Evolutionary conservation across 2,329 filamentous ascomycete genomes (phyloP).

Genomic region (Aspergillus calidoustus): DNA sequence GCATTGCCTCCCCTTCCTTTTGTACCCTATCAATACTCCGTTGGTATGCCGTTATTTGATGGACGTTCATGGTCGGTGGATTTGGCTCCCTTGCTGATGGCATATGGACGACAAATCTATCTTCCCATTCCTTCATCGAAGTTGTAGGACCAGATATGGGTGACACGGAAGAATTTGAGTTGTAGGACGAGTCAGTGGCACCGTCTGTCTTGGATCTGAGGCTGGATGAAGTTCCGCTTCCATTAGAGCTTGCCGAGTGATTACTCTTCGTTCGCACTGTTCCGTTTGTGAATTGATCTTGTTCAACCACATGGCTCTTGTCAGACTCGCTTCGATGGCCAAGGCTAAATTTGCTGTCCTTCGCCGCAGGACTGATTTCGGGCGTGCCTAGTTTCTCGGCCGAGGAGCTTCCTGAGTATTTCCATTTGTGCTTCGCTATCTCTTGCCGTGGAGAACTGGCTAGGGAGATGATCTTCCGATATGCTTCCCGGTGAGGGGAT

Average conservation of each 20-base stretch:
- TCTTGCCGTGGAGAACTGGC: slow-evolving; percentile 29
- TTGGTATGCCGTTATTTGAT: slow-evolving; percentile 47
- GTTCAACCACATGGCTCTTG: slow-evolving; percentile 24
- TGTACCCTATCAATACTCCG: slow-evolving; percentile 40
- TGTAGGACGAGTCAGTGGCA: slow-evolving; percentile 31
- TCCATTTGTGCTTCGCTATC: slow-evolving; percentile 27
- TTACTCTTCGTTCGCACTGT: slow-evolving; percentile 43
- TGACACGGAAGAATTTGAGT: slow-evolving; percentile 36
- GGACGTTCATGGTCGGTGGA: slow-evolving; percentile 44
- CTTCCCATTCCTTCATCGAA: slow-evolving; percentile 43
- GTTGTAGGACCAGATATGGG: slow-evolving; percentile 36
- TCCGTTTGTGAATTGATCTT: slow-evolving; percentile 17
- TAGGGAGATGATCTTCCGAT: slow-evolving; percentile 28
- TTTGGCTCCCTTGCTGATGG: slow-evolving; percentile 48
- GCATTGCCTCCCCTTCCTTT: slow-evolving; percentile 35
- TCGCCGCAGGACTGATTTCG: slow-evolving; percentile 43
- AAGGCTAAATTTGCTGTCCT: slow-evolving; percentile 42
- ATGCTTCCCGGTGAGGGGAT: slow-evolving; percentile 24
- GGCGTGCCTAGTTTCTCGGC: slow-evolving; percentile 18
- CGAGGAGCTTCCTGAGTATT: slow-evolving; percentile 15
- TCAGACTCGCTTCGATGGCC: slow-evolving; percentile 28
- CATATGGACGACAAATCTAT: slow-evolving; percentile 51
- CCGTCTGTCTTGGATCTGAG: slow-evolving; percentile 26
- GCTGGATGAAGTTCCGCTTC: slow-evolving; percentile 28
- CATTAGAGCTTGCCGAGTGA: slow-evolving; percentile 40